Evolutionary conservation across 1,284 basidiomycete species (phyloP).

Genomic region (Sporisorium sorghi): DNA sequence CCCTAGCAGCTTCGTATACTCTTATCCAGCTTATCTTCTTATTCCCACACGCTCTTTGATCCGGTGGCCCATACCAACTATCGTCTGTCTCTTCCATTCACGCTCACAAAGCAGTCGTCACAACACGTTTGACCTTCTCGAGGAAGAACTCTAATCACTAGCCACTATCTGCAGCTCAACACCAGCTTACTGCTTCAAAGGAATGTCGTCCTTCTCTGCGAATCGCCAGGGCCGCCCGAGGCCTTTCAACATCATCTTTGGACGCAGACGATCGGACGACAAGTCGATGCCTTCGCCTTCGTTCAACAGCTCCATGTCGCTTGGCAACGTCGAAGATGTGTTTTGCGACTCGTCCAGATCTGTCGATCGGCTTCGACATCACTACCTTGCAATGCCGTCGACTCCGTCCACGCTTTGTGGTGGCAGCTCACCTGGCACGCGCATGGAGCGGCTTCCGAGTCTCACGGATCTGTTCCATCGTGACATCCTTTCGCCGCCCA

Average conservation of each 20-base stretch:
- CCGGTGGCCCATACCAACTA: not conserved
- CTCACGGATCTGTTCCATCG: slow-evolving; percentile 36
- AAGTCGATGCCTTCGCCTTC: slow-evolving; percentile 49
- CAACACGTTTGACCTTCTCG: not conserved
- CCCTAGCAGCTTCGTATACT: not conserved
- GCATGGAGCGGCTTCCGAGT: slow-evolving; percentile 38
- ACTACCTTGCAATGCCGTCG: slow-evolving; percentile 29
- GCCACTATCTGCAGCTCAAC: not conserved
- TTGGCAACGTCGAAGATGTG: slow-evolving; percentile 40
- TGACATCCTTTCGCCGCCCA: slow-evolving; percentile 41
- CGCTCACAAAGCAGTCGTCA: not conserved
- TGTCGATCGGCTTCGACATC: slow-evolving; percentile 33
- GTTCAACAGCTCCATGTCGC: slow-evolving; percentile 51
- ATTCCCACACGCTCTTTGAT: slow-evolving; percentile 15
- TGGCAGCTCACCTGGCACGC: slow-evolving; percentile 19
- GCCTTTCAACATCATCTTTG: slow-evolving; percentile 33
- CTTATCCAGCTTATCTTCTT: not conserved
- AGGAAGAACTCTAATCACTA: not conserved
- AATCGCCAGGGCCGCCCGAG: slow-evolving; percentile 39
- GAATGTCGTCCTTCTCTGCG: slow-evolving; percentile 39
- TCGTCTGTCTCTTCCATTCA: slow-evolving; percentile 9
- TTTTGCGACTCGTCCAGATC: slow-evolving; percentile 38
- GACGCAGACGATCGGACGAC: slow-evolving; percentile 32
- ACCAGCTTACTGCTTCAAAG: not conserved
- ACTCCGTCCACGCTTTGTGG: slow-evolving; percentile 31